Conservation (phyloP, 73 alveolate species). For the Symbiodinium natans region DNA sequence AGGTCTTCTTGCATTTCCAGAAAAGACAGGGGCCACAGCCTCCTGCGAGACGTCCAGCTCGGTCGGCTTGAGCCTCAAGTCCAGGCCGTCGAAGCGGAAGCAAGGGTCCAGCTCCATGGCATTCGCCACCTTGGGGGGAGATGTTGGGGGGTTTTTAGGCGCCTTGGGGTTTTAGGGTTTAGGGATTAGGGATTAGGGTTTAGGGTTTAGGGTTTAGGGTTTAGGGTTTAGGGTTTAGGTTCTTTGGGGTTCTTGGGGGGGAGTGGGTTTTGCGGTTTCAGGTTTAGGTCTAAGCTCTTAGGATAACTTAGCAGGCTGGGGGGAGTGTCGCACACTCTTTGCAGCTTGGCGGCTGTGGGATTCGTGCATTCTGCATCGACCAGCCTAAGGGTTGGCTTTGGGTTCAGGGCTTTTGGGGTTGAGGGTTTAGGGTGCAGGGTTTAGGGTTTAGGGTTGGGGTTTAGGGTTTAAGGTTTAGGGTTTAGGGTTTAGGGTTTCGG, state of each 20-base stretch:
- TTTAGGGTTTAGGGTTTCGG: background rate
- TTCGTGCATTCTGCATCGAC: constrained; percentile 34
- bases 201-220: background rate
- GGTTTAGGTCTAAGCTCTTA: too few relatives aligned
- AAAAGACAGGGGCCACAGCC: background rate
- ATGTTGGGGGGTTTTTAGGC: background rate
- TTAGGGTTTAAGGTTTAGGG: too few relatives aligned
- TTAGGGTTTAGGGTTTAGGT: too few relatives aligned
- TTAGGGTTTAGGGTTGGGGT: too few relatives aligned
- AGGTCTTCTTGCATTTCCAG: too few relatives aligned
- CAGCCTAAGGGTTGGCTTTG: background rate
- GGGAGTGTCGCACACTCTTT: background rate
- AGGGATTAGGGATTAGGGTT: background rate
- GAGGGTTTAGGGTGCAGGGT: too few relatives aligned
- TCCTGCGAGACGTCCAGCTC: constrained; percentile 76
- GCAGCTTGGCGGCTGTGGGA: constrained; percentile 8
- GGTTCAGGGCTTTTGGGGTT: background rate
- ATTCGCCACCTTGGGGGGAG: constrained; percentile 6
- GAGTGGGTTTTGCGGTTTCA: too few relatives aligned
- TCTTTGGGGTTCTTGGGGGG: too few relatives aligned
- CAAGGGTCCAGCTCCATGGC: constrained; percentile 12
- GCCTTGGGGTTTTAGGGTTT: too few relatives aligned
- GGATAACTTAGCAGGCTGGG: background rate
- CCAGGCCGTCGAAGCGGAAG: constrained; percentile 36
- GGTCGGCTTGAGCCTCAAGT: constrained; percentile 46